A percentile compares a stretch with the other conserved stretches of the same genome.
Evolutionary conservation across 768 basidiomycete genomes (phyloP).

Genomic region (Serendipita vermifera): DNA sequence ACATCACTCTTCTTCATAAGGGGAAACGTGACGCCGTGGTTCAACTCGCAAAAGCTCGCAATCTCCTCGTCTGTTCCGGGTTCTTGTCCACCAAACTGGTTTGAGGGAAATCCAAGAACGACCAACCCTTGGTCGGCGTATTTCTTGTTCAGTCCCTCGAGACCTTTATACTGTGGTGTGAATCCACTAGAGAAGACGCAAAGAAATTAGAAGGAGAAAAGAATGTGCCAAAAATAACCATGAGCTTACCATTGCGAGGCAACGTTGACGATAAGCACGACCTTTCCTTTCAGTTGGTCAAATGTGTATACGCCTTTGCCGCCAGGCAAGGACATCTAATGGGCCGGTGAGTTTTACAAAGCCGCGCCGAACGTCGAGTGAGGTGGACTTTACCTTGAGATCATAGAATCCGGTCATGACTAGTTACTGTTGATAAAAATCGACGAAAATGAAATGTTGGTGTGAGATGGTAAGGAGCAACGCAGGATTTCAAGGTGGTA

Average conservation of each 20-base stretch:
- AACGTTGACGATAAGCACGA: slow-evolving; percentile 64
- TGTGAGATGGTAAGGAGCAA: no score
- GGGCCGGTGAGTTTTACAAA: no score
- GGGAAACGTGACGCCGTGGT: slow-evolving; percentile 84
- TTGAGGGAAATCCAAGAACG: slow-evolving; percentile 85
- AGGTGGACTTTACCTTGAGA: slow-evolving; percentile 36
- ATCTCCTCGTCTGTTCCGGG: slow-evolving; percentile 70
- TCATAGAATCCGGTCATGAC: slow-evolving; percentile 43
- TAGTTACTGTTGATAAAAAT: not conserved
- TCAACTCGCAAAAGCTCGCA: slow-evolving; percentile 56
- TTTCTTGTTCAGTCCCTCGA: slow-evolving; percentile 69
- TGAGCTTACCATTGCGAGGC: slow-evolving; percentile 55
- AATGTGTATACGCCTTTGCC: slow-evolving; percentile 44
- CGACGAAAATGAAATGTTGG: no score
- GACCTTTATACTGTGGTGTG: slow-evolving; percentile 66
- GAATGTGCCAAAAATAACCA: not conserved
- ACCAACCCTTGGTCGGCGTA: slow-evolving; percentile 64
- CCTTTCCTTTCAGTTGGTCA: slow-evolving; percentile 58
- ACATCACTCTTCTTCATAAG: slow-evolving; percentile 90
- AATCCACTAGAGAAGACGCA: slow-evolving; percentile 47
- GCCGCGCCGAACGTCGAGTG: no score
- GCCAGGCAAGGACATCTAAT: no score
- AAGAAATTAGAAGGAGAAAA: not conserved
- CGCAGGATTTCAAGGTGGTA: no score
- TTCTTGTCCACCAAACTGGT: slow-evolving; percentile 85